A percentile compares a stretch with the other conserved stretches of the same genome.
Conservation (phyloP, 805 yeast species). For the Lipomyces anomalus region DNA sequence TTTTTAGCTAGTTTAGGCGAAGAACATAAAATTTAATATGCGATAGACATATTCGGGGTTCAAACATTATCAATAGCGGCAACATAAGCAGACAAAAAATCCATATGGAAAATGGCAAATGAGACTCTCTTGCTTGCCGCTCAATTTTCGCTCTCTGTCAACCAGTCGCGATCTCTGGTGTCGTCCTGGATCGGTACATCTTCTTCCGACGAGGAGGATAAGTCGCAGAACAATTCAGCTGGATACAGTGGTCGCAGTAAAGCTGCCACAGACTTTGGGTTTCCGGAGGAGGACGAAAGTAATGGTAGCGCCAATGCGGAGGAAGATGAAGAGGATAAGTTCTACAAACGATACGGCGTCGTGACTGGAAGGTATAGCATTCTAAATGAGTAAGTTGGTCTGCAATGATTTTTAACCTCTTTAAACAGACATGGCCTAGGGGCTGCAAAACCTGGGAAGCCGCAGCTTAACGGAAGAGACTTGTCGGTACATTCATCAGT, state of each 20-base stretch:
- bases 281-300: background rate
- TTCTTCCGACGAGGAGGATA: background rate
- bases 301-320: too few species aligned
- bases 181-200: constrained; percentile 26
- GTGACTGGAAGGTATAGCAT: background rate
- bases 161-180: constrained; percentile 23
- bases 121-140: constrained; percentile 19
- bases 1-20: too few species aligned
- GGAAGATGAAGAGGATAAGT: background rate
- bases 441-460: background rate
- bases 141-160: constrained; percentile 29
- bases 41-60: too few species aligned
- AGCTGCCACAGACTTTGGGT: background rate
- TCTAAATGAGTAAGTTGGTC: background rate
- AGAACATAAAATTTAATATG: too few species aligned
- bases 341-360: background rate
- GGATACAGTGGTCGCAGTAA: background rate
- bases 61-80: too few species aligned
- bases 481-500: background rate
- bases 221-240: too few species aligned
- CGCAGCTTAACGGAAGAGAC: background rate
- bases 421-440: background rate
- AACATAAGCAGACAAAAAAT: too few species aligned
- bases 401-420: background rate
- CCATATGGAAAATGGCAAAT: too few species aligned